Evolutionary conservation across 208 protist genomes (phyloP).

Genomic region (Leishmania braziliensis): DNA sequence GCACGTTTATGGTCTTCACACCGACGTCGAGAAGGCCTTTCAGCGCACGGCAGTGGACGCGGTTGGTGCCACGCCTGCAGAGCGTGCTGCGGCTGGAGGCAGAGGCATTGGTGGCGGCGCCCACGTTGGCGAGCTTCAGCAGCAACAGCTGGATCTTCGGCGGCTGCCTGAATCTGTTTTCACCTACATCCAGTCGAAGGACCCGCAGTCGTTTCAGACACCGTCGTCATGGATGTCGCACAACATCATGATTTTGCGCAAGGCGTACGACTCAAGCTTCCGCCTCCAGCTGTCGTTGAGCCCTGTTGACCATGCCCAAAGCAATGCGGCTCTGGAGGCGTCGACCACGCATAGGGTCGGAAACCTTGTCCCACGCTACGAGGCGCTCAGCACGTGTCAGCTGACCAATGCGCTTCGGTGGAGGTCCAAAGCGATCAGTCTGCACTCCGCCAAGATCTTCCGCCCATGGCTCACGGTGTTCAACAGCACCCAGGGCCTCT

Average conservation of each 20-base stretch:
- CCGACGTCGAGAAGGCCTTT: conserved; percentile 44
- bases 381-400: conserved; percentile 70
- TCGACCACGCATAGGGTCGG: conserved; percentile 12
- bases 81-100: conserved; percentile 50
- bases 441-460: conserved; percentile 58
- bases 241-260: conserved; percentile 79
- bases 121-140: conserved; percentile 30
- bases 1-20: conserved; percentile 60
- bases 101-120: conserved; percentile 38
- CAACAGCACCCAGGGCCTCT: conserved; percentile 46
- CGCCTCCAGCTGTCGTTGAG: conserved; percentile 76
- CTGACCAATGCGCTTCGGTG: conserved; percentile 77
- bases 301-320: conserved; percentile 30
- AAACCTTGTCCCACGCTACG: conserved; percentile 41
- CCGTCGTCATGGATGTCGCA: conserved; percentile 17
- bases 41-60: conserved; percentile 33
- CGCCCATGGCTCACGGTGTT: conserved; percentile 48
- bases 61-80: conserved; percentile 34
- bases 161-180: conserved; percentile 46
- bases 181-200: conserved; percentile 43
- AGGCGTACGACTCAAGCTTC: conserved; percentile 71
- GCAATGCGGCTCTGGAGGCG: conserved; percentile 4
- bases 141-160: conserved; percentile 60
- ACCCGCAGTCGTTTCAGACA: conserved; percentile 34
- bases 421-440: conserved; percentile 62